Evolutionary conservation across 306 rosid species (phyloP), one percentile per base, ranked within the genome.

Genomic region (Gleditsia sinensis): DNA sequence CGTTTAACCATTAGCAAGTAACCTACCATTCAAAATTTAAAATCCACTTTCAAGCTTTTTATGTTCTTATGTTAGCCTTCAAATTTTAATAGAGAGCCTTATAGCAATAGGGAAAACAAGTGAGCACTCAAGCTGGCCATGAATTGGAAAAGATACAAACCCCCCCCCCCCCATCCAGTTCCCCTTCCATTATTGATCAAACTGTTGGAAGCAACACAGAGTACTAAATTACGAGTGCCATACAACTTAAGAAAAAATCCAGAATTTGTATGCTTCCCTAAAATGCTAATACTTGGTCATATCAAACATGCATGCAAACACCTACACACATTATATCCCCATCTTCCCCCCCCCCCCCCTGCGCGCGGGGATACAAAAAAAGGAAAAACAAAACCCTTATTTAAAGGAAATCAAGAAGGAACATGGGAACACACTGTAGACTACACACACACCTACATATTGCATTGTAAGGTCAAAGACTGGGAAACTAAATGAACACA

Each of bases 1-100:
- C 21, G 14, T 75, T 57, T 65, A 40, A 36, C 19, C 46, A 70
- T 25, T 5, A 67, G 33, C n/a, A n/a, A 71, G 64, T 53, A 55
- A n/a, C 75, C 66, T 23, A 48, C 28, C 61, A 58, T 34, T 45
- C 40, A 34, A 34, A 43, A 43, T 69, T 61, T 6, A 34, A 73
- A 73, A 19, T 62, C 30, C 66, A 24, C 40, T 49, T 56, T 74
- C 20, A 36, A 39, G 13, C 10, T 33, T 46, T 71, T 34, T 62
- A 39, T 39, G 30, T 56, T 48, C 4, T 7, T 24, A 20, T 60
- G 28, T 7, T 23, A 42, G 21, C 60, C 21, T 39, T 51, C 49
- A 60, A 69, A 50, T 13, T 78, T 60, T 2, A n/a, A 21, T 9
- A 58, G 23, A 17, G 23, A 17, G 2, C 37, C 34, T 40, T 39